Base-by-base conservation (phyloP, 2,329 filamentous ascomycete species). In the Colletotrichum nymphaeae region DNA sequence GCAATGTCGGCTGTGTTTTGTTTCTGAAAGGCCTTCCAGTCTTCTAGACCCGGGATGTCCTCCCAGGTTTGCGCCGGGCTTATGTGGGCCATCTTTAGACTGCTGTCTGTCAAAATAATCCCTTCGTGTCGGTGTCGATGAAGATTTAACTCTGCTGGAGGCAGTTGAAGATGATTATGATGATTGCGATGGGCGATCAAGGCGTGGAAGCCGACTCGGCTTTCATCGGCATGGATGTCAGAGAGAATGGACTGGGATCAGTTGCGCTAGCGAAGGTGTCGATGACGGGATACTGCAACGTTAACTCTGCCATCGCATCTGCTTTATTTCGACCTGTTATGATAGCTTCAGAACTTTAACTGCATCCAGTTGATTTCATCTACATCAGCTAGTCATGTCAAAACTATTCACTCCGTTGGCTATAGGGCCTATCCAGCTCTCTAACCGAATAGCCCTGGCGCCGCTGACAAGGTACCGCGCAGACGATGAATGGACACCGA, bases 401-500 rank as follows among this genome's bases (percentile, higher is more conserved):
- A 74, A 63, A 6, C 62, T 76, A 2, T 75, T 73, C 52, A 26
- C 64, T 19, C 76, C 76, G 3, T 63, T 77, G 52, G 52, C 73
- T 6, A 42, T 78, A 28, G 77, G 76, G 16, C 52, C 55, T 19
- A 42, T 59, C 6, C 62, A 77, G n/a, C 74, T 78, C 19, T 74
- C 70, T 0, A 69, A 77, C n/a, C 72, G 76, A 35, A 19, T 78
- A 19, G 76, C 75, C 4, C 49, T 78, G 63, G 76, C 77, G 2
- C 76, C 77, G 1, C 37, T 78, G 30, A 78, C 77, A 3, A 71
- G 77, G 4, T 77, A 75, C 32, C 77, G 77, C 16, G 71, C 69
- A 11, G 76, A 78, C n/a, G 75, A 77, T n/a, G 60, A 76, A 57
- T 75, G 73, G 63, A 71, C 74, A 0, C 73, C 74, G 4, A 73